Evolutionary conservation across 495 filamentous ascomycete species (phyloP).

Genomic region (Penicillium chermesinum): DNA sequence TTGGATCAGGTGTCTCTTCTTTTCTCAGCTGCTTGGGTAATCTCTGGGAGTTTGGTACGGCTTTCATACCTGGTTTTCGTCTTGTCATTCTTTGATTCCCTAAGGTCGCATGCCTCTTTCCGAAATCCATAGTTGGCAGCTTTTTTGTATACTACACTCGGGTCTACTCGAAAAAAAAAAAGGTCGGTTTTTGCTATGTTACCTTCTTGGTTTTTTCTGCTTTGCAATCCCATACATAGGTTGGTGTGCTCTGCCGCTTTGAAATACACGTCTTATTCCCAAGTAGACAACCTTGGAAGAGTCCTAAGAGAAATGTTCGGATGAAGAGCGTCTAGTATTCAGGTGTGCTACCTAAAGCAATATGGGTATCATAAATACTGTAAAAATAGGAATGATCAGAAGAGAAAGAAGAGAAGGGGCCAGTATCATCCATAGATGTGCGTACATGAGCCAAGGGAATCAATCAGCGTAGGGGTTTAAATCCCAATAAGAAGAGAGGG

Average conservation of each 20-base stretch:
- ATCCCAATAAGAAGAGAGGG: neutral
- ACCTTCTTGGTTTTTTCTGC: too few relatives aligned
- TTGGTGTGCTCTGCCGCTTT: too few relatives aligned
- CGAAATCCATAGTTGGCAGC: neutral
- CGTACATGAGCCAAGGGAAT: too few relatives aligned
- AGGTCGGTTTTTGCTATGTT: neutral
- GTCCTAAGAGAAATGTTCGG: too few relatives aligned
- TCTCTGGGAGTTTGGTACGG: neutral
- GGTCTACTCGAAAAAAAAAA: neutral
- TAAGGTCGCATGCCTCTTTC: conserved; percentile 8
- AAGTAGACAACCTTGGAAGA: too few relatives aligned
- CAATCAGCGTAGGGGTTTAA: too few relatives aligned
- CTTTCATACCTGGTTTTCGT: neutral
- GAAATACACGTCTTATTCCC: too few relatives aligned
- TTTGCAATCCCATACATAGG: too few relatives aligned
- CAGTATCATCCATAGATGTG: too few relatives aligned
- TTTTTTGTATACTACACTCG: neutral
- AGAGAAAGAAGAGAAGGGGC: conserved; percentile 4
- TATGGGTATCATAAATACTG: conserved; percentile 8
- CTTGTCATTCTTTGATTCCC: conserved; percentile 13
- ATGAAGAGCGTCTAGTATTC: too few relatives aligned
- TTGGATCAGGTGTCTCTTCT: neutral
- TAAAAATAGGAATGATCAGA: conserved; percentile 7
- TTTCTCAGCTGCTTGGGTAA: too few relatives aligned
- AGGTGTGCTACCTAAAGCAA: conserved; percentile 2